A percentile compares a stretch with the other conserved stretches of the same genome.
phyloP scores from a whole-genome alignment of 352 stramenopile genomes.

The Halophytophthora polymorphica region DNA sequence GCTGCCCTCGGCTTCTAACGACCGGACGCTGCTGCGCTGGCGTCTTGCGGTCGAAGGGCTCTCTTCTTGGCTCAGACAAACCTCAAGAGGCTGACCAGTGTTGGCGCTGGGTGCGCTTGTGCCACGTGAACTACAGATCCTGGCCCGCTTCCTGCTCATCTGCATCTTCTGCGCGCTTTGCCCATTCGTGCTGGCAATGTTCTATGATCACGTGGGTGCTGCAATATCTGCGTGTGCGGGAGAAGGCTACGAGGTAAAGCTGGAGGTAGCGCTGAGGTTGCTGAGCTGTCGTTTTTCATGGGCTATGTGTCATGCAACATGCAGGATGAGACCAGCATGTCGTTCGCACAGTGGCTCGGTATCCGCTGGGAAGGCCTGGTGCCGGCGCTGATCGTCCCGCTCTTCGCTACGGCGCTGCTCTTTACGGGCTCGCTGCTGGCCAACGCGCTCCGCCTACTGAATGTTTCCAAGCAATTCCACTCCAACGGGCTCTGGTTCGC shows the following conservation, averaged over 20 bases:
- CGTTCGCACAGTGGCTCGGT: constrained; percentile 80
- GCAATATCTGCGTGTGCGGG: neutral
- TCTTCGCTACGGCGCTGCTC: constrained; percentile 68
- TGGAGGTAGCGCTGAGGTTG: constrained; percentile 1
- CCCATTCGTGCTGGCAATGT: constrained; percentile 76
- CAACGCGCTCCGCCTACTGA: constrained; percentile 72
- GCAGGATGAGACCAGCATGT: constrained; percentile 74
- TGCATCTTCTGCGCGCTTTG: constrained; percentile 84
- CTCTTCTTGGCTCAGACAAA: neutral
- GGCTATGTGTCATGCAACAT: neutral
- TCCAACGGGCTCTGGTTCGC: constrained; percentile 70
- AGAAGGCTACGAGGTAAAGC: neutral
- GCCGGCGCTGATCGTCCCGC: constrained; percentile 52
- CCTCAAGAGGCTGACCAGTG: neutral
- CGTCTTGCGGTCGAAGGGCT: neutral
- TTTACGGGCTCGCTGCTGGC: constrained; percentile 77
- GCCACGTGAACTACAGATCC: constrained; percentile 44
- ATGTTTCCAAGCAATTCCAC: constrained; percentile 75
- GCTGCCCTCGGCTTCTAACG: neutral
- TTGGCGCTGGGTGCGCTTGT: constrained; percentile 1
- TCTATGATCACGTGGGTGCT: constrained; percentile 74
- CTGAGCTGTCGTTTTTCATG: constrained; percentile 8
- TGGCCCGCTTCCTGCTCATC: constrained; percentile 85
- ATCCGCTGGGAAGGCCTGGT: constrained; percentile 67
- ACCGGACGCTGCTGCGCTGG: neutral